Conservation (phyloP, 257 asterid species). For the Primulina eburnea region DNA sequence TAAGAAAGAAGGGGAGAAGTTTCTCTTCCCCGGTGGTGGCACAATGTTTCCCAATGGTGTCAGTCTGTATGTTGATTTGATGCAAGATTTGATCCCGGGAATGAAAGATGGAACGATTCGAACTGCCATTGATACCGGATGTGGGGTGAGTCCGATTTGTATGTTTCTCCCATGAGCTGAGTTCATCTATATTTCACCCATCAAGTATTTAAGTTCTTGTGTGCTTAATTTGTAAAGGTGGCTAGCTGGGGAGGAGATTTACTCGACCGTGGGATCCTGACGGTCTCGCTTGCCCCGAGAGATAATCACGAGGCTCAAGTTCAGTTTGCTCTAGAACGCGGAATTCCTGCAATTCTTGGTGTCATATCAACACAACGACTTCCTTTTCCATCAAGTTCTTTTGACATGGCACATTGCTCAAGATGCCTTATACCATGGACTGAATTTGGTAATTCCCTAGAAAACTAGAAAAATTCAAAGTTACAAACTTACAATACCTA, state of each 20-base stretch:
- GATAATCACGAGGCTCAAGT: slow-evolving; percentile 99
- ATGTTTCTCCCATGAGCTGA: slow-evolving; percentile 4
- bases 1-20: slow-evolving; percentile 88
- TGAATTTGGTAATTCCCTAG: slow-evolving; percentile 66
- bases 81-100: slow-evolving; percentile 80
- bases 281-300: slow-evolving; percentile 96
- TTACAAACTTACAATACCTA: neutral
- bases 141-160: slow-evolving; percentile 73
- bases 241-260: slow-evolving; percentile 99
- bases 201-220: slow-evolving; percentile 12
- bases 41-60: slow-evolving; percentile 99
- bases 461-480: neutral
- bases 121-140: slow-evolving; percentile 99
- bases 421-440: slow-evolving; percentile 99
- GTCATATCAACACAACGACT: slow-evolving; percentile 95
- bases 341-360: slow-evolving; percentile 94
- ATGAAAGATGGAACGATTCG: slow-evolving; percentile 89
- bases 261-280: slow-evolving; percentile 77
- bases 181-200: neutral
- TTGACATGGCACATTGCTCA: slow-evolving; percentile 99
- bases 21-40: slow-evolving; percentile 96
- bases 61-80: slow-evolving; percentile 71
- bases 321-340: slow-evolving; percentile 97
- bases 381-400: slow-evolving; percentile 93
- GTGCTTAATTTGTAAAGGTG: slow-evolving; percentile 42